Evolutionary conservation across 1,139 yeast genomes (phyloP), one percentile per base, ranked within the genome.

Genomic region (Pichia sp.): DNA sequence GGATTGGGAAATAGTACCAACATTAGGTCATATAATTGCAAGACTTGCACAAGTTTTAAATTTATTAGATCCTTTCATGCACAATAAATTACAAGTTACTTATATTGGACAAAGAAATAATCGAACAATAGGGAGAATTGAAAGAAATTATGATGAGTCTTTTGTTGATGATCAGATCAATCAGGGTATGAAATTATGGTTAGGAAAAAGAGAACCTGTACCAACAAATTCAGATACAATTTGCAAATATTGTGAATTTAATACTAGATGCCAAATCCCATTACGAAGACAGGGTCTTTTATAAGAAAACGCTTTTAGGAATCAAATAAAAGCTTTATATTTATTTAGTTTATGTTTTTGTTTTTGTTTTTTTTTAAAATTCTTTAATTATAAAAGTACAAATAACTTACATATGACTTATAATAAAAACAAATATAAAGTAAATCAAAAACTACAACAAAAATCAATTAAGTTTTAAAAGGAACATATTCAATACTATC

Each of bases 221-320:
- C 70, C 70, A 0, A 72, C 75, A 0, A 52, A 58, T 25, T 53
- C 53, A 39, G 64, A 63, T 40, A 49, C 60, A 48, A 58, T 53
- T 2, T 81, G 88, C 61, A 68, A 65, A n/a, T 65, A 63, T 48
- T 83, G 89, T 65, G 80, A 75, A 26, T 81, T 75, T 58, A 66
- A 66, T 39, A 44, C 55, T 26, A 62, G 65, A 45, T 73, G 66
- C 47, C 53, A 55, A 38, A 34, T 49, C 28, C 52, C 51, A 2
- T n/a, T 30, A 2, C 40, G 41, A 25, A 25, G 39, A 6, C n/a
- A 27, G 27, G 48, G 51, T 4, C 27, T 39, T 18, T 39, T 45
- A 10, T 48, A 37, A 30, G 7, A 18, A 10, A 29, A 36, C 9
- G 7, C 8, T 38, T 25, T 27, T 27, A 37, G 39, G 18, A 27